Percentiles rank a stretch among this genome's conserved stretches.
Conservation (phyloP, 2,329 filamentous ascomycete species). For the Diaporthe vaccinii region DNA sequence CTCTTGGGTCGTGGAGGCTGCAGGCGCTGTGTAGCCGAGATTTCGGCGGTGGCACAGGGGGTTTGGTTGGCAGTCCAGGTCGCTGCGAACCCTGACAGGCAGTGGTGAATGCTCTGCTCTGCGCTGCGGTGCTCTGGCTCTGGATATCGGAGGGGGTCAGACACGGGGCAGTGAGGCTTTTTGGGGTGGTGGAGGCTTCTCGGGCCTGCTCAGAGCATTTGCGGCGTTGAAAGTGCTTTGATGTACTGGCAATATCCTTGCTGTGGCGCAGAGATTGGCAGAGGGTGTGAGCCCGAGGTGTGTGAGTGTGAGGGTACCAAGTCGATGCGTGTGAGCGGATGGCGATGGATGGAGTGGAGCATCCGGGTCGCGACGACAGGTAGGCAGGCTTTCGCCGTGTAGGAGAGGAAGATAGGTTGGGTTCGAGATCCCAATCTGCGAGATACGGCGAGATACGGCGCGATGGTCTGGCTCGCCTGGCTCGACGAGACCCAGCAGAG, state of each 20-base stretch:
- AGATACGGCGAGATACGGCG: constrained; percentile 18
- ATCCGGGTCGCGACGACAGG: constrained; percentile 39
- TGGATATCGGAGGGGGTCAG: neutral
- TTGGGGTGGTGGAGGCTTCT: constrained; percentile 24
- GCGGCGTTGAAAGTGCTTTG: constrained; percentile 14
- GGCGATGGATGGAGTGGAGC: constrained; percentile 40
- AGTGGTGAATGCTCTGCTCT: neutral
- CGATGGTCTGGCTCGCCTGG: neutral
- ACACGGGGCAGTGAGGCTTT: constrained; percentile 8
- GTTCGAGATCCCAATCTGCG: constrained; percentile 20
- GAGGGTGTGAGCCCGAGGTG: constrained; percentile 13
- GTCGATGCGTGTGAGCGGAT: constrained; percentile 40
- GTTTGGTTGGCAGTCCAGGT: neutral
- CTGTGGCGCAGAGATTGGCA: constrained; percentile 14
- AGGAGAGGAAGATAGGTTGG: constrained; percentile 29
- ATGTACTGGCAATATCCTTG: constrained; percentile 38
- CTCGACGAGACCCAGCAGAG: neutral
- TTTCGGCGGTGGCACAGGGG: constrained; percentile 23
- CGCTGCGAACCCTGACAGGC: neutral
- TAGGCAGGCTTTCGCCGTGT: constrained; percentile 16
- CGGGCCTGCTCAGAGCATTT: neutral
- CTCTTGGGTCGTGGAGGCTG: constrained; percentile 12
- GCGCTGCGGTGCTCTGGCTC: neutral
- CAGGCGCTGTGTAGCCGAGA: constrained; percentile 32
- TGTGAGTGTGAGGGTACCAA: constrained; percentile 35